Conservation (phyloP, 2,329 filamentous ascomycete genomes). For the Epicoccum sorghinum region DNA sequence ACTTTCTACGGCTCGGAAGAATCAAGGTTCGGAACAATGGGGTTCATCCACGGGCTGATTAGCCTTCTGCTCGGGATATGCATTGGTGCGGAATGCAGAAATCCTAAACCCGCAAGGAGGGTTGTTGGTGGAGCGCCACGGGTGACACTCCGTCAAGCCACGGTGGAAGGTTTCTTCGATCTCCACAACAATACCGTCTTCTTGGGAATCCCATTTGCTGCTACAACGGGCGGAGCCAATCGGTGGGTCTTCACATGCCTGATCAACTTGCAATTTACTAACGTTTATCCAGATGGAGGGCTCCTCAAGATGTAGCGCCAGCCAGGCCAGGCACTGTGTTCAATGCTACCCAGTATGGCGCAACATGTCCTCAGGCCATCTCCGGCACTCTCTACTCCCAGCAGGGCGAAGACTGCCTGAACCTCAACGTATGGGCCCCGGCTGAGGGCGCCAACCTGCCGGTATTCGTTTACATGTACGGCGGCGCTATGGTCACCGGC, state of each 20-base stretch:
- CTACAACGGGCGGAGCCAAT: conserved; percentile 31
- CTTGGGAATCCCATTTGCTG: conserved; percentile 33
- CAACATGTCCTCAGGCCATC: conserved; percentile 34
- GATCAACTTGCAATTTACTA: background rate
- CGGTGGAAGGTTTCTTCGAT: conserved; percentile 28
- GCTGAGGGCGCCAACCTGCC: conserved; percentile 24
- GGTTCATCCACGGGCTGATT: conserved; percentile 9
- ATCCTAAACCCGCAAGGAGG: conserved; percentile 12
- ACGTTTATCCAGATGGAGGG: conserved; percentile 23
- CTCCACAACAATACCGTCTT: conserved; percentile 29
- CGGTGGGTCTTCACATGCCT: conserved; percentile 15
- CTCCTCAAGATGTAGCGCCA: conserved; percentile 22
- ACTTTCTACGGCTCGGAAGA: background rate
- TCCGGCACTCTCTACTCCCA: conserved; percentile 27
- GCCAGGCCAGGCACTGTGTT: conserved; percentile 18
- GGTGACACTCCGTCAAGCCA: conserved; percentile 22
- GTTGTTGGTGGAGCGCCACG: conserved; percentile 14
- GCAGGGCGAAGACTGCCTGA: conserved; percentile 48
- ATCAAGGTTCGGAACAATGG: conserved; percentile 3
- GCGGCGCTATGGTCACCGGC: conserved; percentile 51
- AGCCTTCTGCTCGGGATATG: conserved; percentile 6
- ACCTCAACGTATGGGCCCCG: conserved; percentile 40
- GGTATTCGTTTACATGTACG: conserved; percentile 54
- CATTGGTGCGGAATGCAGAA: conserved; percentile 14
- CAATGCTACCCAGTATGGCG: conserved; percentile 28